These are phyloP conservation scores for Phlyctochytrium planicorne DNA, from an alignment of 192 early-diverging fungal species.

Conservation along the genomic window DNA sequence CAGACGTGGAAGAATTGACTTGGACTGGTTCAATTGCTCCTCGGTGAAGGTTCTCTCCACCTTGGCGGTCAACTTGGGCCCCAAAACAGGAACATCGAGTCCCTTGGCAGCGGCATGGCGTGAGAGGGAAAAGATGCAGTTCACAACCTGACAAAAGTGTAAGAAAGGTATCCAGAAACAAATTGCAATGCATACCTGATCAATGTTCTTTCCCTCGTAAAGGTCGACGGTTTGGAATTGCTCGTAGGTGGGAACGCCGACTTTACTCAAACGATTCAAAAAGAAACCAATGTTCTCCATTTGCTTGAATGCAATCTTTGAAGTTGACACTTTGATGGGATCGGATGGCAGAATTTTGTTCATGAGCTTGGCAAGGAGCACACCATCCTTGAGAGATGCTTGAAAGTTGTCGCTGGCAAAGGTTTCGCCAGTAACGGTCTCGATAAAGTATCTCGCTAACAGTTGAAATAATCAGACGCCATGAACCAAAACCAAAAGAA, in stretches of 20 bases:
- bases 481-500: background rate
- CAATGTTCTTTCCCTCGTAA: conserved; percentile 71
- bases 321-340: conserved; percentile 30
- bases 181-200: conserved; percentile 34
- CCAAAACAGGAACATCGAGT: conserved; percentile 41
- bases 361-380: conserved; percentile 56
- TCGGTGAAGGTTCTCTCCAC: conserved; percentile 53
- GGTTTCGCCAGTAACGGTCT: conserved; percentile 43
- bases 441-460: conserved; percentile 58
- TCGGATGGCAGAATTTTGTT: conserved; percentile 22
- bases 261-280: conserved; percentile 18
- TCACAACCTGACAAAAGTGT: conserved; percentile 36
- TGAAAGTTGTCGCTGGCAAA: conserved; percentile 53
- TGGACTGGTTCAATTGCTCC: conserved; percentile 52
- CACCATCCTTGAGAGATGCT: conserved; percentile 65
- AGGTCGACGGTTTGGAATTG: conserved; percentile 74
- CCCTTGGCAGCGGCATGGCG: conserved; percentile 62
- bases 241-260: conserved; percentile 66
- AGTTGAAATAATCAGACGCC: background rate
- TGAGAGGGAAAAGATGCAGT: conserved; percentile 68
- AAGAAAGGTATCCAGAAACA: background rate
- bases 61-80: conserved; percentile 66
- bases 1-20: conserved; percentile 25
- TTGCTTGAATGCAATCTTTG: conserved; percentile 40
- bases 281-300: conserved; percentile 43